Evolutionary conservation across 768 basidiomycete species (phyloP), one percentile per base, ranked within the genome.

Genomic region (Rickenella mellea): DNA sequence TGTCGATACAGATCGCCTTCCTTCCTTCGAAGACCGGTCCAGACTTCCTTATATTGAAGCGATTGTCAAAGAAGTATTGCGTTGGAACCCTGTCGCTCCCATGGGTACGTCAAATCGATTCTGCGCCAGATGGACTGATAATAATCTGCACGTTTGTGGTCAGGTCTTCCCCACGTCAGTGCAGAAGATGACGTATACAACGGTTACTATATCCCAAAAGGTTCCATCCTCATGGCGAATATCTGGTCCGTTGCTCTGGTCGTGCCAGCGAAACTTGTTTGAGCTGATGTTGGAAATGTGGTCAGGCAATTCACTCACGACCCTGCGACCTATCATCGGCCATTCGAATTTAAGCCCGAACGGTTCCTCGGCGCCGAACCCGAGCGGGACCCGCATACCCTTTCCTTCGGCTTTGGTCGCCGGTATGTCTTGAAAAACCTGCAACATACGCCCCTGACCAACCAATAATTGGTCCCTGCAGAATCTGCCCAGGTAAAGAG

Each of bases 11-110:
- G 55, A 49, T 19, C 55, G 68, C 3, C 53, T 71, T 6, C 71
- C 70, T 1, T 53, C 53, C 3, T 59, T 64, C 17, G 45, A 46
- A 4, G 63, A 65, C 46, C 43, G 49, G 27, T 37, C 40, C 2
- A 37, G 48, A 27, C 51, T 71, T 6, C 67, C 65, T 1, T 72
- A 66, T 41, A 42, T 68, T 17, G 55, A 63, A 21, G 58, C 58
- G 2, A 45, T 67, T 7, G 35, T 67, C n/a, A 52, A 60, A 39
- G 66, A 68, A 40, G 41, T 54, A 3, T 40, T 59, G 29, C 45
- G 61, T 5, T 59, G 53, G 56, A 41, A 48, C 35, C 38, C 46
- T 12, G 40, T 55, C 10, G 32, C 38, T 5, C 57, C 57, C 1
- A 12, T 58, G 2, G 55, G 55, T 46, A n/a, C 42, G 22, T 42